Conservation (phyloP, 345 rosid genomes). For the Eucalyptus tenuipes region DNA sequence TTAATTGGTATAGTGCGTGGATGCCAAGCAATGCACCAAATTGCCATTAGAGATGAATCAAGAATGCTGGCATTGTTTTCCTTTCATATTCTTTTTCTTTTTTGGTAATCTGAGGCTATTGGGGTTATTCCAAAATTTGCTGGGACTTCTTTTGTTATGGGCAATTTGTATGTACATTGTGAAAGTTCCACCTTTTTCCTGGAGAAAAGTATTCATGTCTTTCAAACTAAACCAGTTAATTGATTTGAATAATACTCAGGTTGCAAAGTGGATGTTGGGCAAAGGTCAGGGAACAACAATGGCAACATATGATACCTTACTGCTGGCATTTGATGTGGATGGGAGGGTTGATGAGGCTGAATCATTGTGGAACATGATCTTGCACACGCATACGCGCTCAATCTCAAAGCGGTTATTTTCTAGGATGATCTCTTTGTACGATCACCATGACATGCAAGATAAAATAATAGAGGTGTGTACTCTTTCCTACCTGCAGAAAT, state of each 20-base stretch:
- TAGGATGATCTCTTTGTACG: conserved; percentile 75
- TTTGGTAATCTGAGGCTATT: neutral
- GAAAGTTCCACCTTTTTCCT: neutral
- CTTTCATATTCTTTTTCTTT: neutral
- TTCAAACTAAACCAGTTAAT: neutral
- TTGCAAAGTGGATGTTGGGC: conserved; percentile 94
- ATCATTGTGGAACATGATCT: conserved; percentile 79
- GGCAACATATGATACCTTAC: conserved; percentile 71
- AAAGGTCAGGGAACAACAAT: conserved; percentile 92
- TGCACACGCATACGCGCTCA: conserved; percentile 62
- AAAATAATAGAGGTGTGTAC: conserved; percentile 56
- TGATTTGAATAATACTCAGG: conserved; percentile 14
- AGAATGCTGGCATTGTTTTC: neutral
- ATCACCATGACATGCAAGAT: conserved; percentile 60
- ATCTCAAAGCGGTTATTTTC: conserved; percentile 69
- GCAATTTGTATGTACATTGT: neutral
- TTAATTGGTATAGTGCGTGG: neutral
- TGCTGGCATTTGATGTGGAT: conserved; percentile 83
- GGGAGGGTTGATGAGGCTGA: conserved; percentile 64
- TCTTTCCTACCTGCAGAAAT: neutral
- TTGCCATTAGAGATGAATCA: neutral
- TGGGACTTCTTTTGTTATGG: neutral
- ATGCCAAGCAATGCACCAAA: neutral
- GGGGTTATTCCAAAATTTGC: neutral
- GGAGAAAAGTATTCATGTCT: neutral